Evolutionary conservation across 306 rosid genomes (phyloP), one percentile per base, ranked within the genome.

Genomic region (Macrotyloma uniflorum): DNA sequence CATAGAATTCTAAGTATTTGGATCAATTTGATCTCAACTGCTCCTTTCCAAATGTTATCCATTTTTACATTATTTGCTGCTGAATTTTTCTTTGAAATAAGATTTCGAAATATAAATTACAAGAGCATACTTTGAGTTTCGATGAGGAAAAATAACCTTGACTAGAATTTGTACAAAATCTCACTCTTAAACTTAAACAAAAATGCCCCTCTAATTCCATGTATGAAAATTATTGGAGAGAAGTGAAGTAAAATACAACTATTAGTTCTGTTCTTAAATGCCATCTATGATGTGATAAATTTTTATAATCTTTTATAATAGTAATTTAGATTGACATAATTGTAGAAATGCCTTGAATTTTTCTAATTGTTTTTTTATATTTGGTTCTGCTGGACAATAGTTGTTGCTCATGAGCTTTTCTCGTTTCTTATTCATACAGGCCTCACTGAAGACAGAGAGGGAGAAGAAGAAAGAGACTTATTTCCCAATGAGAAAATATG

Each of bases 401-500:
- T 23, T 36, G 30, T 49, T 65, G 6, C 49, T 63, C 12, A 42
- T 65, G 28, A 5, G 8, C 20, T 51, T n/a, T 70, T 61, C 16
- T 28, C 5, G 2, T n/a, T 61, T 70, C 36, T 16, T 65, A 1
- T 58, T 74, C 5, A 4, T 75, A 5, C 88, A 94, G 97, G 88
- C 89, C 0, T 91, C 97, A 1, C 82, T 94, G 83, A 90, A 89
- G 80, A 94, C 97, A 0, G 97, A 91, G 74, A 66, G 94, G 24
- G 53, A 94, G 89, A 89, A 87, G 83, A 84, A 84, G 75, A 91
- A 74, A 59, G 97, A 91, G 75, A 83, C 88, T 67, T 91, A 91
- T 81, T 94, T 82, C 78, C 98, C 98, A 9, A 9, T 88, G 87
- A 94, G 98, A 89, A 94, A 91, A 66, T 94, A 82, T 66, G 98